Evolutionary conservation across 164 flowering plant genomes (phyloP), one percentile per base, ranked within the genome.

Genomic region (Chimonanthus salicifolius): DNA sequence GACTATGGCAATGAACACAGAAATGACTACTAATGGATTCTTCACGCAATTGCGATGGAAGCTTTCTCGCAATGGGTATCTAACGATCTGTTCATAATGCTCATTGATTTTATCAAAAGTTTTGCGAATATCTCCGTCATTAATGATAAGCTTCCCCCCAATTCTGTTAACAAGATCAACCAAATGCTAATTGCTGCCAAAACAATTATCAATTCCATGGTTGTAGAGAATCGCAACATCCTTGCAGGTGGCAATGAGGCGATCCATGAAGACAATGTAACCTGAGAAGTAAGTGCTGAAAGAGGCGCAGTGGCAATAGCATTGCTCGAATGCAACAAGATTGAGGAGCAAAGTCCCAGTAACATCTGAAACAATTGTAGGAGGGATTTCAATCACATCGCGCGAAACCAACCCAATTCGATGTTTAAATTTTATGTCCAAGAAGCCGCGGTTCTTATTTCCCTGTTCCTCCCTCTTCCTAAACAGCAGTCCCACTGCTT

Each of bases 241-340:
- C 47, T 81, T 85, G 0, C 89, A 84, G 0, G 92, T 85, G 77
- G 91, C 84, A 8, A 89, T 92, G 76, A 92, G 74, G 74, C 88
- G 87, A 75, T 92, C 94, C 94, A 91, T 83, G 85, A 91, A 93
- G 16, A 93, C 79, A 33, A 90, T 86, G 71, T 91, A 93, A 1
- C 94, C 83, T 4, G 94, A 90, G 58, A 93, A 85, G 75, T 86
- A 90, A 66, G 86, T 91, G 76, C 85, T 88, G 77, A 71, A 89
- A 92, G n/a, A 21, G 33, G 33, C 0, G 33, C 33, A 21, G 33
- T 62, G 90, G 33, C 33, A 21, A 21, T 21, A 21, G 33, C 33
- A 21, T 1, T 21, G 33, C 33, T 21, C 33, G 33, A 88, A 69
- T 91, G 96, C 80, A 89, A 96, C 16, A 85, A 88, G 0, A 94